Conservation (phyloP, 1,139 yeast genomes). For the Ashbya aceris region DNA sequence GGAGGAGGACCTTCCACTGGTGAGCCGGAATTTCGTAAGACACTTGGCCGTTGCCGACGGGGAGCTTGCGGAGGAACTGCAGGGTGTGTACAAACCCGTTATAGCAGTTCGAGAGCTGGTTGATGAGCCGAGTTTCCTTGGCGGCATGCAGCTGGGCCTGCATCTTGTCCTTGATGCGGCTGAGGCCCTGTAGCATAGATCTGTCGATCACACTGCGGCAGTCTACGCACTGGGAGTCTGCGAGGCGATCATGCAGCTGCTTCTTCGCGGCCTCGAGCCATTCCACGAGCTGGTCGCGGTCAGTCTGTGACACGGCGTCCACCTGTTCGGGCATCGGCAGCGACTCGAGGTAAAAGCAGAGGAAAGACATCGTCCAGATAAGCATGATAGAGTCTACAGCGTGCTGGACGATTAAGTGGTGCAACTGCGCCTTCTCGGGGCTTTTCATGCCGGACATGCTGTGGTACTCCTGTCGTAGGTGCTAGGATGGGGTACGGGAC, state of each 20-base stretch:
- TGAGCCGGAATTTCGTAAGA: slow-evolving; percentile 13
- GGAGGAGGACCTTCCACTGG: slow-evolving; percentile 14
- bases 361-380: slow-evolving; percentile 1
- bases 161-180: slow-evolving; percentile 1
- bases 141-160: neutral
- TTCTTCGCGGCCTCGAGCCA: neutral
- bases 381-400: neutral
- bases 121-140: slow-evolving; percentile 1
- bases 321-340: neutral
- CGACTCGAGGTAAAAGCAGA: slow-evolving; percentile 2
- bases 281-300: neutral
- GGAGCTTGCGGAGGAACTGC: slow-evolving; percentile 17
- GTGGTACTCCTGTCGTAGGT: too few relatives aligned
- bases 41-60: slow-evolving; percentile 6
- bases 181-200: neutral
- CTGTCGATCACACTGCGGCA: slow-evolving; percentile 1
- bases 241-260: neutral
- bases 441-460: neutral
- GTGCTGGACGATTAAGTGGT: neutral
- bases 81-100: slow-evolving; percentile 18
- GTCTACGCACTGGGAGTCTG: slow-evolving; percentile 1
- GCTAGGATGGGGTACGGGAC: too few relatives aligned
- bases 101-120: slow-evolving; percentile 16
- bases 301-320: neutral
- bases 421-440: neutral